Base-by-base conservation (phyloP, 108 stramenopile genomes). In the Aurantiochytrium sp. region DNA sequence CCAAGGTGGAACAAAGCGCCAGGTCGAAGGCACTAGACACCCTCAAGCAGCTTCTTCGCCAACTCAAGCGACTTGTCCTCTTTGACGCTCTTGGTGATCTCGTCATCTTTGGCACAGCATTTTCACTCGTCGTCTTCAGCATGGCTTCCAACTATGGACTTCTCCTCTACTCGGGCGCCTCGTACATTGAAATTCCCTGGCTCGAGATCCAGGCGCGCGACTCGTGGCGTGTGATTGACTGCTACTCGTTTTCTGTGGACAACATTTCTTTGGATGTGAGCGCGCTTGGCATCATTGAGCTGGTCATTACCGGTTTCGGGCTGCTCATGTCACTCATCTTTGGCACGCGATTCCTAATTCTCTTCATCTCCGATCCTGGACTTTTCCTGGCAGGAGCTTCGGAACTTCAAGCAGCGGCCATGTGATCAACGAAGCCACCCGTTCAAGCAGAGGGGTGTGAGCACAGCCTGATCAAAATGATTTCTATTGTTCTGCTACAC, bases 11-110 rank as follows among this genome's bases (percentile, higher is more conserved):
- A 2, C 35, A 35, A 83, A 69, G 35, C 42, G 35, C 25, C 2
- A 69, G 12, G 12, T 28, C 64, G 8, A 69, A 69, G 64, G 64
- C 64, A 10, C 35, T 42, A 5, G 29, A 64, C 6, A 64, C 60
- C 10, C 35, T 64, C 29, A 64, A 64, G 60, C 29, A 64, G 60
- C 35, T 83, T 16, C 49, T 83, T 0, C 19, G 25, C 42, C 73
- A 83, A 10, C 49, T 83, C 44, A 83, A 64, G 29, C 35, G 29
- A 5, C 35, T 83, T n/a, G 51, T 83, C 10, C 51, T 83, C 12
- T 83, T 83, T 45, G 76, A 83, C 76, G 76, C 51, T 28, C 76
- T 83, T 53, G 76, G 76, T 12, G 49, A 83, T 23, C 23, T 83
- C 49, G 51, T 83, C 19, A 12, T 83, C 12, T 83, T 47, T 21